These are phyloP conservation scores for Diaporthe citriasiana DNA, from an alignment of 2,329 filamentous ascomycete species.

Conservation along the genomic window DNA sequence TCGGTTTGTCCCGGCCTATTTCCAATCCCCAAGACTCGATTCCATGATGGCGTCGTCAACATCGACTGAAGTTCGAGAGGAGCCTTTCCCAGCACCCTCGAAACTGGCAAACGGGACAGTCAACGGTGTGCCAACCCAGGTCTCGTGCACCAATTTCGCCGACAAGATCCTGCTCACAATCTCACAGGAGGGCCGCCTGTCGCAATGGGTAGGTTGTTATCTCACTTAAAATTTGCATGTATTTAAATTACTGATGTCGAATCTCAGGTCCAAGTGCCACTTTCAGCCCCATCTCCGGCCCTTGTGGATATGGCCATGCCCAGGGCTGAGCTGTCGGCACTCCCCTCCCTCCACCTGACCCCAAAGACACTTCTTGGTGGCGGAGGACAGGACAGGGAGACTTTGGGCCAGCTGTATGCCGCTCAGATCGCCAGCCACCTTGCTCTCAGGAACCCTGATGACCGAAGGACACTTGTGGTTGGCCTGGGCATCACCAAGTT, in stretches of 20 bases:
- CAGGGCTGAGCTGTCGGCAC: constrained; percentile 60
- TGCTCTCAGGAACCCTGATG: constrained; percentile 76
- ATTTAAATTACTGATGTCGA: constrained; percentile 38
- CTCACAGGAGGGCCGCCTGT: constrained; percentile 85
- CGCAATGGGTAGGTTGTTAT: constrained; percentile 83
- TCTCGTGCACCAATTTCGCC: constrained; percentile 80
- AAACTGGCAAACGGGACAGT: constrained; percentile 73
- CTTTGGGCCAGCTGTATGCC: constrained; percentile 88
- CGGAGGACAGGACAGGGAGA: constrained; percentile 83
- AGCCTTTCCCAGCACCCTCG: constrained; percentile 78
- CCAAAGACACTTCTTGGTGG: constrained; percentile 90
- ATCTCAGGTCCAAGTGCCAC: constrained; percentile 81
- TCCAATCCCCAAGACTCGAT: neutral
- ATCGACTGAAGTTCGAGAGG: constrained; percentile 53
- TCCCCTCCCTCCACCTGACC: constrained; percentile 86
- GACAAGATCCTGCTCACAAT: constrained; percentile 95
- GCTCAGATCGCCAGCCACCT: constrained; percentile 90
- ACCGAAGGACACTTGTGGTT: constrained; percentile 72
- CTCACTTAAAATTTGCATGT: constrained; percentile 45
- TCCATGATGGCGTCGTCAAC: constrained; percentile 49
- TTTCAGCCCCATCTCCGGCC: constrained; percentile 76
- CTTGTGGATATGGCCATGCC: constrained; percentile 72
- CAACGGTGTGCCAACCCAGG: constrained; percentile 78
- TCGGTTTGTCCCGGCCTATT: neutral
- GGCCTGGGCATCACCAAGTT: constrained; percentile 70